Base-by-base conservation (phyloP, 805 yeast genomes). In the Sporopachydermia quercuum region DNA sequence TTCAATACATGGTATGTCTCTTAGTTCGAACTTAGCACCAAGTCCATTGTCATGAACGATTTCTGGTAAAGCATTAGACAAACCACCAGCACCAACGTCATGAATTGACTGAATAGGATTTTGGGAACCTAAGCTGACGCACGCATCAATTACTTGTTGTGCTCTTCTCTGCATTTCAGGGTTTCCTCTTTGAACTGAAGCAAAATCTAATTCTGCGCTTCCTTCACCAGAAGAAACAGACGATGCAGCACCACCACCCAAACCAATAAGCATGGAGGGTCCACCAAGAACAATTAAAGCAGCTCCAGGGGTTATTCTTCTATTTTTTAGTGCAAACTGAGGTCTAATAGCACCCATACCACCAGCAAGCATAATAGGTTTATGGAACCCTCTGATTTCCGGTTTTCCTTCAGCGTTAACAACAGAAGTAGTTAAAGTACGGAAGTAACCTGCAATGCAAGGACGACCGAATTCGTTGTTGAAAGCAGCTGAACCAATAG, bases 171-270 rank as follows among this genome's bases (percentile, higher is more conserved):
- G 96, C 81, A 91, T 87, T 64, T 91, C 99, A 15, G 99, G 97
- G 63, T 91, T 91, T 42, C 97, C 98, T 68, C 99, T 79, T 67
- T 91, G 99, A 34, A 91, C 99, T 15, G 97, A 87, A 8, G 98
- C 98, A 63, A 86, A 91, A 68, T 91, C 99, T 53, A 91, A 73
- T 48, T 79, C 94, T 19, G 94, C 97, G 34, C 94, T 82, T 39
- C 91, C 96, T 58, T 84, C 96, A 51, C 96, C 96, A 16, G 95
- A 82, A n/a, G 94, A 76, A 39, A 87, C 76, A 11, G 95, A 83
- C 2, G 98, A 91, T 4, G 98, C 98, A 35, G 99, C 99, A 63
- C 99, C 99, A 54, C 99, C 99, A 56, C 99, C 99, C 43, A 91
- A 71, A 54, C 99, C 99, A 61, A 91, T 91, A 52, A 91, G 72